Evolutionary conservation across 805 yeast genomes (phyloP).

Genomic region (Monosporozyma aerobia): DNA sequence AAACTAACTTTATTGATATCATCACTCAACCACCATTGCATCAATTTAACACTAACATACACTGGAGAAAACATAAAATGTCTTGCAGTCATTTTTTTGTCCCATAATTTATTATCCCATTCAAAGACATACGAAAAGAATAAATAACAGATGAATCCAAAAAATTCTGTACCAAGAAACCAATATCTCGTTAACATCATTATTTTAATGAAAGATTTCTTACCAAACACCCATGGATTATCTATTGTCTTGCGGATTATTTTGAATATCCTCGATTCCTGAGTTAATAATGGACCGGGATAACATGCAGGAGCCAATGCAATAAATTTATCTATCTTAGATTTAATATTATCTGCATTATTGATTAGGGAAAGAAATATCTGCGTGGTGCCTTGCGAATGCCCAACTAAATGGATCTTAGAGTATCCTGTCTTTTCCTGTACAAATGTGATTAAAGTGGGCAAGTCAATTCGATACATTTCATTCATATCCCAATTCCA

Average conservation of each 20-base stretch:
- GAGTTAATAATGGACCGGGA: constrained; percentile 61
- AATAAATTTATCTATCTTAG: constrained; percentile 55
- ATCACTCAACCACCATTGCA: constrained; percentile 84
- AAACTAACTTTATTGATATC: constrained; percentile 34
- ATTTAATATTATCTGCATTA: constrained; percentile 29
- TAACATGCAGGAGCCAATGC: constrained; percentile 87
- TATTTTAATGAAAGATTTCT: constrained; percentile 64
- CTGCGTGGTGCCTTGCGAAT: constrained; percentile 92
- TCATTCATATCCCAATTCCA: constrained; percentile 93
- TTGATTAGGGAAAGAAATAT: constrained; percentile 57
- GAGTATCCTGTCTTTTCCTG: constrained; percentile 31
- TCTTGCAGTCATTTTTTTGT: constrained; percentile 51
- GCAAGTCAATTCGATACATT: constrained; percentile 69
- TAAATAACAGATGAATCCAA: constrained; percentile 56
- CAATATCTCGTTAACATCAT: constrained; percentile 51
- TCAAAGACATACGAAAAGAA: constrained; percentile 82
- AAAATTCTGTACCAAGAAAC: constrained; percentile 42
- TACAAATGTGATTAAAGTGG: constrained; percentile 60
- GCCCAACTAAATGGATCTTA: constrained; percentile 61
- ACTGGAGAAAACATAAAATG: constrained; percentile 84
- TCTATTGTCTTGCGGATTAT: constrained; percentile 45
- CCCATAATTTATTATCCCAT: constrained; percentile 80
- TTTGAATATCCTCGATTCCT: constrained; percentile 48
- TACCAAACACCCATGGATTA: constrained; percentile 53
- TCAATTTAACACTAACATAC: constrained; percentile 67